A percentile compares a stretch with the other conserved stretches of the same genome.
phyloP scores from a whole-genome alignment of 75 land plant species.

The Larix kaempferi region DNA sequence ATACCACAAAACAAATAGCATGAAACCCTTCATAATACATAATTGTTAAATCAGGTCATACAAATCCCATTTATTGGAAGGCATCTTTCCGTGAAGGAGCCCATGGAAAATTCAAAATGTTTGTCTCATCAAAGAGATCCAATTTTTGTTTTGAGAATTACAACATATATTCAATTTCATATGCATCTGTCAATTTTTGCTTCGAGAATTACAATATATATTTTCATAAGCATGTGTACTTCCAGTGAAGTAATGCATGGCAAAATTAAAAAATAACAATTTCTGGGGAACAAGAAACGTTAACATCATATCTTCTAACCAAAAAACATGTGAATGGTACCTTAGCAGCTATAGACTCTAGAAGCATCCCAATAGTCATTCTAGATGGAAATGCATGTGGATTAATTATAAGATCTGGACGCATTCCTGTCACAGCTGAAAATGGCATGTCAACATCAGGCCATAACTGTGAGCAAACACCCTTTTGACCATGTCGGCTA shows the following conservation, averaged over 20 bases:
- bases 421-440: constrained; percentile 92
- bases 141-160: neutral
- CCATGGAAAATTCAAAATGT: neutral
- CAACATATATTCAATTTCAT: neutral
- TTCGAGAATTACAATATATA: neutral
- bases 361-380: constrained; percentile 99
- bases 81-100: neutral
- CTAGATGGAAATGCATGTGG: constrained; percentile 99
- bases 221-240: neutral
- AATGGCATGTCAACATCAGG: constrained; percentile 99
- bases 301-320: neutral
- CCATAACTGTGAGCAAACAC: constrained; percentile 98
- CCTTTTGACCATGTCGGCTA: constrained; percentile 92
- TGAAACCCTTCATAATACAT: no score
- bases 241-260: neutral
- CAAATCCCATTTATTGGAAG: neutral
- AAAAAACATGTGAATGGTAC: constrained; percentile 27
- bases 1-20: no score
- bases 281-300: neutral
- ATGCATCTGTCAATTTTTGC: neutral
- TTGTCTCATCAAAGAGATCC: neutral
- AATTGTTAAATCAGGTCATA: no score
- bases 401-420: constrained; percentile 97
- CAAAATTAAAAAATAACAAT: neutral
- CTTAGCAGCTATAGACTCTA: constrained; percentile 99